These are phyloP conservation scores for Tolypocladium album DNA, from an alignment of 2,329 filamentous ascomycete genomes.

Conservation along the genomic window DNA sequence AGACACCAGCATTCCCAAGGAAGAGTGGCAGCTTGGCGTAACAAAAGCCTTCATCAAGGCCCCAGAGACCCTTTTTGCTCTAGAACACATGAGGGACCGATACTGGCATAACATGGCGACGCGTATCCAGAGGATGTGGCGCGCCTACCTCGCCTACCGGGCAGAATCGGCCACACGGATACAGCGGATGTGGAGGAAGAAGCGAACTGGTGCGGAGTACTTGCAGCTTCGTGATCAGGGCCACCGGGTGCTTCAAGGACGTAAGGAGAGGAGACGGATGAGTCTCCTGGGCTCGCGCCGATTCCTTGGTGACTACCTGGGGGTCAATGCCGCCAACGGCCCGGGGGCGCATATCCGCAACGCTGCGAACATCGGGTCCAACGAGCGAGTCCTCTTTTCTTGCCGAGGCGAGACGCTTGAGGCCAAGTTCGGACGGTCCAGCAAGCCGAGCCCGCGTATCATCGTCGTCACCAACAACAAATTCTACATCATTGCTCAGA, in stretches of 20 bases:
- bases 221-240: constrained; percentile 81
- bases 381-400: constrained; percentile 76
- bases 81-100: constrained; percentile 94
- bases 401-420: constrained; percentile 84
- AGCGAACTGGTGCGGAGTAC: constrained; percentile 81
- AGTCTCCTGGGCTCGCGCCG: constrained; percentile 84
- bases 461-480: constrained; percentile 77
- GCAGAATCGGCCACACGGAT: constrained; percentile 89
- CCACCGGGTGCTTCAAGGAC: constrained; percentile 67
- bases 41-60: constrained; percentile 98
- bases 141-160: constrained; percentile 87
- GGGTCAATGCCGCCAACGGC: constrained; percentile 69
- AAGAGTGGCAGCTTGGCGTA: constrained; percentile 95
- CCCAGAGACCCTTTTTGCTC: constrained; percentile 88
- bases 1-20: constrained; percentile 87
- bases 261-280: constrained; percentile 85
- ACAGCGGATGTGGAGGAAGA: constrained; percentile 90
- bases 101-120: constrained; percentile 99
- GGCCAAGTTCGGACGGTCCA: constrained; percentile 91
- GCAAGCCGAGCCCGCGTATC: constrained; percentile 80
- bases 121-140: constrained; percentile 92
- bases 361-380: constrained; percentile 57
- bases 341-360: constrained; percentile 72
- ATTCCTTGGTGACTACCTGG: constrained; percentile 92
- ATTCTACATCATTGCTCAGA: constrained; percentile 82